A percentile compares a stretch with the other conserved stretches of the same genome.
phyloP scores from a whole-genome alignment of 352 stramenopile genomes.

The Globisporangium paroecandrum region DNA sequence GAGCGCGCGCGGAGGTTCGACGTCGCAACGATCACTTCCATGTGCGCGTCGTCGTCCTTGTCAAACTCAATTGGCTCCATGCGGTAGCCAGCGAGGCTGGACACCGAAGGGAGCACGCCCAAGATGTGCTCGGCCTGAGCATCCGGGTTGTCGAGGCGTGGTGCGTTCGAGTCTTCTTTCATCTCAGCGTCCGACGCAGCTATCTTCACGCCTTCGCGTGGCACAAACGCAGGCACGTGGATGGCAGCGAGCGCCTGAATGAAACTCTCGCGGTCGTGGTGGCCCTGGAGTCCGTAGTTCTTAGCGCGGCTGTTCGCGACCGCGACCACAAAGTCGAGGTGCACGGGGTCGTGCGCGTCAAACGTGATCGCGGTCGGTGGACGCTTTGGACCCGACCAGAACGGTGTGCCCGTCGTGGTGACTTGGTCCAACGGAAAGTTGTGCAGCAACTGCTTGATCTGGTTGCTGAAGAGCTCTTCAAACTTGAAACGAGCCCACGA shows the following conservation, averaged over 20 bases:
- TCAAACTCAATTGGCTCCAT: slow-evolving; percentile 97
- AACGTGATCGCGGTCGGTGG: slow-evolving; percentile 94
- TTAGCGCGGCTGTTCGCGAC: slow-evolving; percentile 93
- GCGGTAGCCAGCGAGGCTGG: slow-evolving; percentile 84
- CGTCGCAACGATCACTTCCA: slow-evolving; percentile 96
- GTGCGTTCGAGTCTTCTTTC: slow-evolving; percentile 65
- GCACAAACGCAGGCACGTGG: slow-evolving; percentile 92
- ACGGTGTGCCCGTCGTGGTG: slow-evolving; percentile 94
- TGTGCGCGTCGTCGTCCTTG: slow-evolving; percentile 98
- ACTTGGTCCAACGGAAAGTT: slow-evolving; percentile 99
- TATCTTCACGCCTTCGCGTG: slow-evolving; percentile 96
- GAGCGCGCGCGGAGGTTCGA: slow-evolving; percentile 97
- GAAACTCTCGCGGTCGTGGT: slow-evolving; percentile 60
- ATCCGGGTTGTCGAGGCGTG: slow-evolving; percentile 68
- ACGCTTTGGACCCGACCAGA: slow-evolving; percentile 98
- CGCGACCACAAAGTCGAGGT: slow-evolving; percentile 96
- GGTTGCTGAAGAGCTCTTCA: slow-evolving; percentile 97
- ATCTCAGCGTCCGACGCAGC: slow-evolving; percentile 96
- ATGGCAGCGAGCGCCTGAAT: slow-evolving; percentile 77
- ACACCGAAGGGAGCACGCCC: slow-evolving; percentile 77
- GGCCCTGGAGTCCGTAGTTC: slow-evolving; percentile 92
- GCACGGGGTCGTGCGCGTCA: slow-evolving; percentile 85
- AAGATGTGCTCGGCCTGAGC: slow-evolving; percentile 74
- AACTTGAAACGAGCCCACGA: slow-evolving; percentile 97
- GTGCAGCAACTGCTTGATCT: slow-evolving; percentile 97